phyloP scores from a whole-genome alignment of 129 eudicot genomes.

The Flaveria trinervia region DNA sequence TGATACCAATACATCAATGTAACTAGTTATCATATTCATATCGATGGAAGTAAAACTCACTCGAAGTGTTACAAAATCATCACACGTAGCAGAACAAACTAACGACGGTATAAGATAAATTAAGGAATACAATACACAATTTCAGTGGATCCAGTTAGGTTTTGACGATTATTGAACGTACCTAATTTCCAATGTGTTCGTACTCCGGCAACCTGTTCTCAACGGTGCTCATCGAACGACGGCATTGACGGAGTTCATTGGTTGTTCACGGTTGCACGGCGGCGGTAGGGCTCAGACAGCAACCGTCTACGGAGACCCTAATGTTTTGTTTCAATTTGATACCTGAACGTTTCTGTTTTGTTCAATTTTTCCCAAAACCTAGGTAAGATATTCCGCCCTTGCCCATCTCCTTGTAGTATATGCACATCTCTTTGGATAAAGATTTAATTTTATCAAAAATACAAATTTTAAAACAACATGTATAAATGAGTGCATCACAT shows the following conservation, averaged over 20 bases:
- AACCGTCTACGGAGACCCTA: neutral
- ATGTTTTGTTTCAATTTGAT: neutral
- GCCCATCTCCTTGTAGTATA: no score
- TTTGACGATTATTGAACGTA: slow-evolving; percentile 10
- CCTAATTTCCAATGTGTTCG: slow-evolving; percentile 20
- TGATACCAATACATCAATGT: slow-evolving; percentile 11
- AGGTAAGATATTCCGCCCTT: no score
- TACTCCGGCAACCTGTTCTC: neutral
- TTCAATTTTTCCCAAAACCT: neutral
- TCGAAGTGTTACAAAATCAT: neutral
- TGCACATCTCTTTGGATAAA: no score
- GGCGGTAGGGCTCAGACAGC: slow-evolving; percentile 15
- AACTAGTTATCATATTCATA: slow-evolving; percentile 8
- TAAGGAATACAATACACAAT: slow-evolving; percentile 1
- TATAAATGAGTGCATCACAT: no score
- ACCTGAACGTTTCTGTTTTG: neutral
- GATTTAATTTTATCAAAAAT: no score
- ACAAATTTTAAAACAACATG: no score
- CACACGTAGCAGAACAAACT: neutral
- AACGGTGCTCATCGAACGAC: slow-evolving; percentile 21
- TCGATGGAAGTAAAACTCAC: neutral
- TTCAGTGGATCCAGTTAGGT: neutral
- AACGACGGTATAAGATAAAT: slow-evolving; percentile 8
- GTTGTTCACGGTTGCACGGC: slow-evolving; percentile 12
- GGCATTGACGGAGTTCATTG: neutral